A percentile compares a stretch with the other conserved stretches of the same genome.
Conservation (phyloP, 23 red algal species). For the Gracilariopsis chorda region DNA sequence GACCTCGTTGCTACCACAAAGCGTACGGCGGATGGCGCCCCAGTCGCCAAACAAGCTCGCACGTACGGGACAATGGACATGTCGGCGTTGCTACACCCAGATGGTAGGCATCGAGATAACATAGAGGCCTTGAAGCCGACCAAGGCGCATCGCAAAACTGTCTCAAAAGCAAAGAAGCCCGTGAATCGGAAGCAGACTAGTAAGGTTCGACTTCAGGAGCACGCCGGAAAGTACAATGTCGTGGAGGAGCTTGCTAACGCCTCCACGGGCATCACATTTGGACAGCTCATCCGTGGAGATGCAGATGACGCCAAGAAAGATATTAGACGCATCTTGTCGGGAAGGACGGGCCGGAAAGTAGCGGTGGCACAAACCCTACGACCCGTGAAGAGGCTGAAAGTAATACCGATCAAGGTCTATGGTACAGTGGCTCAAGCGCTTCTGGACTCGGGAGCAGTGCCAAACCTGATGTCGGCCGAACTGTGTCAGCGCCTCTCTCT, state of each 20-base stretch:
- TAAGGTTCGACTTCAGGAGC: neutral
- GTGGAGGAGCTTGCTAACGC: neutral
- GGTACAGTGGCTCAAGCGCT: neutral
- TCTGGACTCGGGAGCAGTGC: neutral
- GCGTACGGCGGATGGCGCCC: no score
- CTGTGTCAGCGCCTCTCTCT: neutral
- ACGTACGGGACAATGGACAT: no score
- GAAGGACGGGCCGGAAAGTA: neutral
- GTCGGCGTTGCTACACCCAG: no score
- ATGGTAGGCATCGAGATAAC: no score
- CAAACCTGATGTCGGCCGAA: neutral
- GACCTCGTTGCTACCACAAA: no score
- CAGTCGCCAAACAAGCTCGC: no score
- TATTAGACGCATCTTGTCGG: neutral
- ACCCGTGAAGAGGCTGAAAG: neutral
- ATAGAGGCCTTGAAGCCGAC: no score
- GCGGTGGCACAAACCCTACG: neutral
- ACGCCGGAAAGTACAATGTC: constrained; percentile 17
- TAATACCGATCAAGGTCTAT: neutral
- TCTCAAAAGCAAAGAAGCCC: neutral
- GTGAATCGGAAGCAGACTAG: neutral
- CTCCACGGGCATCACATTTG: neutral
- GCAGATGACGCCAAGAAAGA: neutral
- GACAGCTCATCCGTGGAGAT: constrained; percentile 25
- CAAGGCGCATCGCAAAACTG: no score